A percentile compares a stretch with the other conserved stretches of the same genome.
Evolutionary conservation across 257 asterid species (phyloP).

Genomic region (Eustoma russellianum): DNA sequence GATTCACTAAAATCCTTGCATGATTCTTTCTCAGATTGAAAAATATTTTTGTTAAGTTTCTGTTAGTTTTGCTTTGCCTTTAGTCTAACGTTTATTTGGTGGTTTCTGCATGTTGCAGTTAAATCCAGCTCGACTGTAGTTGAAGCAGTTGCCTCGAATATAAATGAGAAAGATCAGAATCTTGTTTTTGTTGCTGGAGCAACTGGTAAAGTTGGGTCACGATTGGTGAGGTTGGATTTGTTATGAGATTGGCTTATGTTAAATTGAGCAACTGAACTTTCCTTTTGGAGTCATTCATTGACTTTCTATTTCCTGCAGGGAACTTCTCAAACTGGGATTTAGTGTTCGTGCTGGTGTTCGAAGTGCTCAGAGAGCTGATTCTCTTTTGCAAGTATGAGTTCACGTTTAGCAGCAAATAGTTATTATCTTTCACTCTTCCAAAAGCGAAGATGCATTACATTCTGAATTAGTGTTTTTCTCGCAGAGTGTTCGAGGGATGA

Average conservation of each 20-base stretch:
- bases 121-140: conserved; percentile 40
- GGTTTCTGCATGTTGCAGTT: conserved; percentile 28
- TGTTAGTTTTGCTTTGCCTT: neutral
- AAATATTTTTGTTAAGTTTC: conserved; percentile 1
- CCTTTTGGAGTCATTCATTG: conserved; percentile 5
- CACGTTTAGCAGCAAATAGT: conserved; percentile 1
- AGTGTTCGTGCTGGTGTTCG: conserved; percentile 87
- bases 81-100: neutral
- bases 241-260: conserved; percentile 5
- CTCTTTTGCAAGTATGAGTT: conserved; percentile 68
- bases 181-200: conserved; percentile 92
- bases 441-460: neutral
- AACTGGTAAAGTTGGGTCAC: conserved; percentile 90
- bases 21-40: neutral
- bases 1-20: neutral
- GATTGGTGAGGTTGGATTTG: conserved; percentile 69
- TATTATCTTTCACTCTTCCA: neutral
- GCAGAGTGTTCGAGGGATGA: conserved; percentile 69
- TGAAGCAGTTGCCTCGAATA: conserved; percentile 31
- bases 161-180: conserved; percentile 43
- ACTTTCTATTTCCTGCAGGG: conserved; percentile 45
- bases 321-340: conserved; percentile 76
- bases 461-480: conserved; percentile 11
- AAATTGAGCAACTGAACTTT: neutral
- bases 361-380: conserved; percentile 65